These are phyloP conservation scores for Sporobolomyces phaffii DNA, from an alignment of 768 basidiomycete species.

Conservation along the genomic window DNA sequence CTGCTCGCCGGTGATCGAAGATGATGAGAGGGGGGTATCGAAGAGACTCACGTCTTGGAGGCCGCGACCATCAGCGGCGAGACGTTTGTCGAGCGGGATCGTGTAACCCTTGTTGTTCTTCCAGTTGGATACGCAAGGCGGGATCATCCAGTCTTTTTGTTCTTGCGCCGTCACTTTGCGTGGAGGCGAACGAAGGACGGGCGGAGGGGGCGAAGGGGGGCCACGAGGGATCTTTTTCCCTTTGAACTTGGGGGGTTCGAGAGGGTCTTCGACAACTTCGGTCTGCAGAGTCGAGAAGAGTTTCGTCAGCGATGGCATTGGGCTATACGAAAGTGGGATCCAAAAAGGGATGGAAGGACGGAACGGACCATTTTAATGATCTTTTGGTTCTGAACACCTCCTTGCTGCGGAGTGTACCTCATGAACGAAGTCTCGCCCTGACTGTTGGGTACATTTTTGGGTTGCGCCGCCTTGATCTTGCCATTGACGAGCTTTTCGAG, in stretches of 20 bases:
- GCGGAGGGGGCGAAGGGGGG: constrained; percentile 91
- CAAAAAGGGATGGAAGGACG: background rate
- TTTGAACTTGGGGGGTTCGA: constrained; percentile 95
- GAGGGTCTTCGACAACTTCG: constrained; percentile 91
- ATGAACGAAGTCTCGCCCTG: constrained; percentile 72
- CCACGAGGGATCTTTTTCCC: constrained; percentile 98
- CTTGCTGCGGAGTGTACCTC: constrained; percentile 77
- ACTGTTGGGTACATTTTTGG: constrained; percentile 82
- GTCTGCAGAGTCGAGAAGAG: constrained; percentile 4
- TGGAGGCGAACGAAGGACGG: constrained; percentile 88
- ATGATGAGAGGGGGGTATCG: too few species aligned
- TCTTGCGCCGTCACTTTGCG: constrained; percentile 92
- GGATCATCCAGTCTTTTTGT: constrained; percentile 99
- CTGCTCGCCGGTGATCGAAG: too few species aligned
- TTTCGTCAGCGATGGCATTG: background rate
- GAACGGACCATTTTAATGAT: constrained; percentile 89
- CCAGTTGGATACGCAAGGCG: constrained; percentile 99
- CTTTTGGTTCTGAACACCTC: constrained; percentile 69
- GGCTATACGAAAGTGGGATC: too few species aligned
- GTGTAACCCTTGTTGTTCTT: constrained; percentile 99
- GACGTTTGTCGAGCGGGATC: constrained; percentile 92
- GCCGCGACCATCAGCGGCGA: constrained; percentile 96
- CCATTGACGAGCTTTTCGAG: constrained; percentile 88
- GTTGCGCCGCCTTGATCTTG: constrained; percentile 97
- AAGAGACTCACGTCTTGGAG: constrained; percentile 92